Evolutionary conservation across 306 rosid genomes (phyloP), one percentile per base, ranked within the genome.

Genomic region (Rubus parviflorus): DNA sequence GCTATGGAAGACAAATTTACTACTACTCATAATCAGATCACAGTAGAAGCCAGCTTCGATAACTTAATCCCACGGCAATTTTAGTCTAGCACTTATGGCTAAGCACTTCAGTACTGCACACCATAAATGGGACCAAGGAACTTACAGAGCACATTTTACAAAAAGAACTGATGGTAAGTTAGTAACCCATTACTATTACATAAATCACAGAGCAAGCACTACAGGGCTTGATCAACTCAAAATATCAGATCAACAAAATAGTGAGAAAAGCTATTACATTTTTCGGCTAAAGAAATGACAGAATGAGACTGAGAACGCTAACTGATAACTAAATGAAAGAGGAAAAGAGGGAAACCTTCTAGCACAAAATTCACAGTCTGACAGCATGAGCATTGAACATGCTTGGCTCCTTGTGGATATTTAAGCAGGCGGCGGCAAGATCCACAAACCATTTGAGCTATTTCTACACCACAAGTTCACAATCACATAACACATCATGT

Each of bases 361-460:
- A 94, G 81, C 70, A 94, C 97, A 81, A 85, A 86, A 81, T 94
- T 94, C 70, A 84, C 86, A 1, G 89, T 90, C 81, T 88, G 89
- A 76, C 98, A 94, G 89, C 95, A 92, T 3, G 93, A 86, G 81
- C 98, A 94, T 73, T 85, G 87, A 76, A 92, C 97, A 75, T 84
- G 82, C 83, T 72, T 92, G 72, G 91, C 86, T 75, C 97, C 97
- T 22, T 67, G 85, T 8, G 86, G 86, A 89, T 94, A 90, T 10
- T 85, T 81, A 73, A 94, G 97, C 72, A 94, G 89, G 71, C 80
- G 92, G 53, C 80, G 88, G 78, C 98, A 94, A n/a, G 97, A 85
- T 60, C 98, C 98, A 68, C 98, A 94, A 35, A 94, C 95, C 90
- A 94, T 80, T 88, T 94, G 97, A 75, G 85, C 97, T 84, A 86